phyloP scores from a whole-genome alignment of 768 basidiomycete species.

The Boletus subparvulus region DNA sequence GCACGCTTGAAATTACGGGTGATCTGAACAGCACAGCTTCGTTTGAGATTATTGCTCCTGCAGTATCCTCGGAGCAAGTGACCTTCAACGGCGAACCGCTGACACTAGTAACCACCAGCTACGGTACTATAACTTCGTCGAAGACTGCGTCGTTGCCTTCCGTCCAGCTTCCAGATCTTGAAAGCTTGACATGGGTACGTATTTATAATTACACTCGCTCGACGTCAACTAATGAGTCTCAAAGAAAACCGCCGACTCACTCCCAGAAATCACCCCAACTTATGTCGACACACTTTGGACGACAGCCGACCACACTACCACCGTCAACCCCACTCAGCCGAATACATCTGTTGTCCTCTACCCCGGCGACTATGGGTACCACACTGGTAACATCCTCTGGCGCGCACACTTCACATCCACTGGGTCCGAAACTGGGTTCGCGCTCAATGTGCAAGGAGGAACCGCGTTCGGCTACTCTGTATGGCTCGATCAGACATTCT shows the following conservation, averaged over 20 bases:
- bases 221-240: conserved; percentile 1
- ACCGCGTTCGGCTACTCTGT: conserved; percentile 49
- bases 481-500: conserved; percentile 47
- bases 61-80: conserved; percentile 37
- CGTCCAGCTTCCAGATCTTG: conserved; percentile 22
- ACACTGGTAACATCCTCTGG: conserved; percentile 54
- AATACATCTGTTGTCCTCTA: conserved; percentile 45
- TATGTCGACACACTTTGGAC: conserved; percentile 48
- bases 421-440: conserved; percentile 45
- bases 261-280: conserved; percentile 37
- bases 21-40: conserved; percentile 43
- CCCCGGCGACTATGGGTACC: conserved; percentile 50
- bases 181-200: conserved; percentile 18
- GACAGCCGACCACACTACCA: conserved; percentile 40
- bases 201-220: background rate
- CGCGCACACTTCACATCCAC: conserved; percentile 50
- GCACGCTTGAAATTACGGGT: conserved; percentile 43
- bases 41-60: conserved; percentile 50
- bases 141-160: conserved; percentile 12
- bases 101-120: conserved; percentile 35
- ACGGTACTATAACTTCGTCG: conserved; percentile 40
- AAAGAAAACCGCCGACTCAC: conserved; percentile 26
- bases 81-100: conserved; percentile 45
- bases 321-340: conserved; percentile 40
- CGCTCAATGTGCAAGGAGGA: conserved; percentile 43